Conservation (phyloP, 768 basidiomycete species). For the Podaxis sp. region DNA sequence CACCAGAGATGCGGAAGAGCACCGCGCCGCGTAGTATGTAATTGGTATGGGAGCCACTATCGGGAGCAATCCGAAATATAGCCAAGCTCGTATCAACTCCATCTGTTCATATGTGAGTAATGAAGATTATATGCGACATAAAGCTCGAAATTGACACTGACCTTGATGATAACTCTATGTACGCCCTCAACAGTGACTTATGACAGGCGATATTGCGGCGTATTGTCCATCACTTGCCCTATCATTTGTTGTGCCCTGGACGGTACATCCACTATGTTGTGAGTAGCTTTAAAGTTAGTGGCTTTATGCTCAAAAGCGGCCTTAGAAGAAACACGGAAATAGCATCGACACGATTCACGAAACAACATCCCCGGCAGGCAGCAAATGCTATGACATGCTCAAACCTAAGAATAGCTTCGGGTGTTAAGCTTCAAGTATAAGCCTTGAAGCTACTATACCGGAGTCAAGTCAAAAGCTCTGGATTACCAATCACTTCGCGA, state of each 20-base stretch:
- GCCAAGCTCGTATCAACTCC: neutral
- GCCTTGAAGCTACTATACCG: neutral
- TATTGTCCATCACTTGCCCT: slow-evolving; percentile 20
- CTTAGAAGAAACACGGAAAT: slow-evolving; percentile 14
- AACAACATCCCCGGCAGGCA: neutral
- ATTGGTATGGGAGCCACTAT: neutral
- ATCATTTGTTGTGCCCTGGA: slow-evolving; percentile 26
- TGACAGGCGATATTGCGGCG: slow-evolving; percentile 22
- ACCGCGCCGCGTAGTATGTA: neutral
- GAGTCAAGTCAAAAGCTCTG: neutral
- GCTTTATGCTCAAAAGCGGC: slow-evolving; percentile 28
- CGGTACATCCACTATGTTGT: slow-evolving; percentile 23
- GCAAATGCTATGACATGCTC: neutral
- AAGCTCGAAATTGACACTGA: slow-evolving; percentile 26
- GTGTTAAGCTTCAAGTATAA: neutral
- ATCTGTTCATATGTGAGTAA: neutral
- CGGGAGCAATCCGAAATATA: neutral
- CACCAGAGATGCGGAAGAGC: neutral
- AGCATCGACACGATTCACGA: neutral
- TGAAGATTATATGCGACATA: slow-evolving; percentile 22
- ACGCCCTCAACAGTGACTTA: slow-evolving; percentile 22
- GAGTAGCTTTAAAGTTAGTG: slow-evolving; percentile 26
- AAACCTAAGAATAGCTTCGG: neutral
- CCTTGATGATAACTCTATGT: slow-evolving; percentile 25
- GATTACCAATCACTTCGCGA: slow-evolving; percentile 23